Base-by-base conservation (phyloP, 2,329 filamentous ascomycete genomes). In the Rhinocladiella mackenziei region DNA sequence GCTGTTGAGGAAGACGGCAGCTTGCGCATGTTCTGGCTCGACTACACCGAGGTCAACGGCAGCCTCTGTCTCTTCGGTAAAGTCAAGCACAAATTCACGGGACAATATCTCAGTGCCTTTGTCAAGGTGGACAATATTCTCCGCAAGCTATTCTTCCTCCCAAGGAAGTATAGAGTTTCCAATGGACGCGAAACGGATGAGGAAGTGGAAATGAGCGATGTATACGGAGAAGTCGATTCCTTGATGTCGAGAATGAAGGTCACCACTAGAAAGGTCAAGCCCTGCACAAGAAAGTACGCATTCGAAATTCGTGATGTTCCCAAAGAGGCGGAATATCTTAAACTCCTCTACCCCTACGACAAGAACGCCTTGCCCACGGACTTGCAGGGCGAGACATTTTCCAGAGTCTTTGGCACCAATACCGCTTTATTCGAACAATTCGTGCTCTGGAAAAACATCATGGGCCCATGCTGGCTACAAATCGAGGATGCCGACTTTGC, bases 401-500 rank as follows among this genome's bases (percentile, higher is more conserved):
- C 91, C 1, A 86, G 87, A 54, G 83, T 95, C 17, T 98, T 98
- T 56, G 92, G 94, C 19, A 84, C 85, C 44, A 95, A 92, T 64
- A 98, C 92, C 0, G 81, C 87, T 1, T 74, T 98, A 0, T 98
- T 98, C 58, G 92, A 98, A 66, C 92, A 98, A 58, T 98, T 98
- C 61, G 92, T 98, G 14, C 75, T 98, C 4, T 96, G 89, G 86
- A 97, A 96, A 70, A 94, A 95, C 61, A 86, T 98, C 57, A 98
- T 96, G 91, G 92, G 92, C 1, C 92, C 92, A 20, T 97, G 92
- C 64, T 98, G 92, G 92, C 77, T 98, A 33, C 89, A 84, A 61
- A 92, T 98, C 43, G 78, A 89, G 54, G 83, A 85, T 55, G 86
- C 86, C 20, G 83, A 96, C 63, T 96, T 94, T 62, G 76, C 77